Base-by-base conservation (phyloP, 352 stramenopile genomes). In the Pythium apleroticum region DNA sequence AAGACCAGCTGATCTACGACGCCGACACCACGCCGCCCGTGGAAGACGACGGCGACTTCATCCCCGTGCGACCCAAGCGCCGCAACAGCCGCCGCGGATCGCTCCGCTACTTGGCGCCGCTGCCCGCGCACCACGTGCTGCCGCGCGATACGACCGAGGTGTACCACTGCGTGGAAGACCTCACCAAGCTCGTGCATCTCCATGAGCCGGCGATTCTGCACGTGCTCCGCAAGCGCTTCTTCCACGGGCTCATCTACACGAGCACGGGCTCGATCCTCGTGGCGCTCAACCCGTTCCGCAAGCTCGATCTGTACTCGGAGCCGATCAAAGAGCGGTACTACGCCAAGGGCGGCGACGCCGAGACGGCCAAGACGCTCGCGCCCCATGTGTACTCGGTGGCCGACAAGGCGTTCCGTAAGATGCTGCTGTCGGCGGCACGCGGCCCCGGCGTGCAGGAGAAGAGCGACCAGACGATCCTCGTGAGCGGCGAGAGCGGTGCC, bases 401-500 rank as follows among this genome's bases (percentile, higher is more conserved):
- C 0, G 88, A 95, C 63, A 86, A 93, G 66, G 77, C 88, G 2
- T 96, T 93, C 64, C 84, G 90, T 2, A 94, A 87, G 35, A 97
- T 97, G 88, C 64, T 90, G 25, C 57, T 77, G 48, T 73, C 78
- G 14, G 49, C 57, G 37, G 43, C 43, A 8, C 43, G 43, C 7
- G 43, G 35, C 2, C 68, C 52, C 28, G 72, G 76, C 49, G 25
- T 39, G 22, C 33, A 57, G 43, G 45, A 69, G 30, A 91, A 91
- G 46, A 75, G 72, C 28, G 74, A 95, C 64, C 97, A 99, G 79
- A 98, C 91, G 0, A 97, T 99, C 72, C 82, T 99, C 53, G 93
- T 99, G 33, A 98, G 91, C 11, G 96, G 96, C 7, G 97, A 99
- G 72, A 96, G 79, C 55, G 96, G 97, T 17, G 95, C 95, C 17